Percentiles rank a stretch among this genome's conserved stretches.
Evolutionary conservation across 202 grass and related monocot species (phyloP).

Genomic region (Zizania palustris): DNA sequence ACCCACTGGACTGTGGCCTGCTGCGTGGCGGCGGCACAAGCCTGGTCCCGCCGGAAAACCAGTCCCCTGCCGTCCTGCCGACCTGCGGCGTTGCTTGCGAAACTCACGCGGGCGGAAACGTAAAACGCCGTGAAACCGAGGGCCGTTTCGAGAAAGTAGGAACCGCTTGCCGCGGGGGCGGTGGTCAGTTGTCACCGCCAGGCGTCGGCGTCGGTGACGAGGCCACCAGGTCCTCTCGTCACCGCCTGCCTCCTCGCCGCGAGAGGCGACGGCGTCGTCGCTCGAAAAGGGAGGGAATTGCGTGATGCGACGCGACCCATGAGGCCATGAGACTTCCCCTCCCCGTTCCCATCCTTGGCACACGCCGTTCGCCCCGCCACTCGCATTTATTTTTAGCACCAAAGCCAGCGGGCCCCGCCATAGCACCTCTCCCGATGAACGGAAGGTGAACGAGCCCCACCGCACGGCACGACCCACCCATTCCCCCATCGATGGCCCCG

Average conservation of each 20-base stretch:
- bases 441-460: neutral
- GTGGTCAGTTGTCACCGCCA: slow-evolving; percentile 41
- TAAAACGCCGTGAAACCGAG: neutral
- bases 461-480: neutral
- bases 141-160: neutral
- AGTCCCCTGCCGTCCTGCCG: too few relatives aligned
- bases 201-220: slow-evolving; percentile 49
- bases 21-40: neutral
- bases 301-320: neutral
- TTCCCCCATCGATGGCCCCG: slow-evolving; percentile 29
- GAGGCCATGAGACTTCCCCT: neutral
- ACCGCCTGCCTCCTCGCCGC: neutral
- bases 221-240: neutral
- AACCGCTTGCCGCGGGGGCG: neutral
- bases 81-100: neutral
- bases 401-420: slow-evolving; percentile 21
- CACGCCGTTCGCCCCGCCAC: slow-evolving; percentile 11
- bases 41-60: neutral
- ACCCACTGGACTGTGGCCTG: slow-evolving; percentile 31
- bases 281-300: neutral
- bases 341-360: neutral
- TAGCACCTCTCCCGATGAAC: slow-evolving; percentile 29
- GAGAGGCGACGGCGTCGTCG: slow-evolving; percentile 1
- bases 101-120: neutral
- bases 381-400: slow-evolving; percentile 37